phyloP scores from a whole-genome alignment of 2,329 filamentous ascomycete species.

The Sporothrix humicola region DNA sequence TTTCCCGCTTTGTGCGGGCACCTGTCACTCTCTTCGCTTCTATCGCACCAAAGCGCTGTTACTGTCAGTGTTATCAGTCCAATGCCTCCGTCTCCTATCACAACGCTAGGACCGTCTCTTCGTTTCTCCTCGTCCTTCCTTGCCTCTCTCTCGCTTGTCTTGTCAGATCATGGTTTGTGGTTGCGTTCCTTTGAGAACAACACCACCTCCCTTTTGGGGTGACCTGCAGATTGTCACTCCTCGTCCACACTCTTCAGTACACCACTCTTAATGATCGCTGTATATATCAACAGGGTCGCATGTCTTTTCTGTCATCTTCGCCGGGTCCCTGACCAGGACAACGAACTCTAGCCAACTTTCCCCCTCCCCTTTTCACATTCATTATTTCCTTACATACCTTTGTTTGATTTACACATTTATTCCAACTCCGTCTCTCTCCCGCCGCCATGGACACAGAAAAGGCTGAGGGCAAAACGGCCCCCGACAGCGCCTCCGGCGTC shows the following conservation, averaged over 20 bases:
- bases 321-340: neutral
- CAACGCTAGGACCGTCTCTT: neutral
- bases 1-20: neutral
- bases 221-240: neutral
- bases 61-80: neutral
- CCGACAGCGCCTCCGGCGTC: neutral
- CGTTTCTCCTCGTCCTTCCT: too few relatives aligned
- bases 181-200: neutral
- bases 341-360: neutral
- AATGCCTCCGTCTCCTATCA: neutral
- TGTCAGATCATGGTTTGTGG: neutral
- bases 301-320: neutral
- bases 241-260: neutral
- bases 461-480: neutral
- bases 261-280: neutral
- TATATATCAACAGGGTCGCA: slow-evolving; percentile 11
- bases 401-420: too few relatives aligned
- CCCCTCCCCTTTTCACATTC: neutral
- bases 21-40: neutral
- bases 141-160: too few relatives aligned
- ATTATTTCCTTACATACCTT: neutral
- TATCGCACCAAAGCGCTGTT: neutral
- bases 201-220: neutral
- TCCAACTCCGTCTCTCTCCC: too few relatives aligned
- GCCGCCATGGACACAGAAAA: slow-evolving; percentile 16